Percentiles rank a stretch among this genome's conserved stretches.
Evolutionary conservation across 345 rosid genomes (phyloP).

Genomic region (Populus pruinosa): DNA sequence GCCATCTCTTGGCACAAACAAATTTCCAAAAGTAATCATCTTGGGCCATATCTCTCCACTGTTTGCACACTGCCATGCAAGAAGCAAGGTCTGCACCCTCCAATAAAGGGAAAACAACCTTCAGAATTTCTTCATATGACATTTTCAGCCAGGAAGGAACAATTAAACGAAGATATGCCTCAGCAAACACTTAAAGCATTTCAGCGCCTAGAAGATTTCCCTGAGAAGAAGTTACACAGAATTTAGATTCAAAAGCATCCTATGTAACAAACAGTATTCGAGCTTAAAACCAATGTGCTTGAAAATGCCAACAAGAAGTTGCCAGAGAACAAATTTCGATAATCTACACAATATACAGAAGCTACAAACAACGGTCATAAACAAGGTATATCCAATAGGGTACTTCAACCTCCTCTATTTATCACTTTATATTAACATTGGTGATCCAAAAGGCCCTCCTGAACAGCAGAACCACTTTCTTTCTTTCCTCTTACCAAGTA

Average conservation of each 20-base stretch:
- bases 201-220: neutral
- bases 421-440: neutral
- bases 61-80: slow-evolving; percentile 75
- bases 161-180: slow-evolving; percentile 3
- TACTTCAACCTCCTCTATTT: neutral
- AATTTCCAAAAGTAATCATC: slow-evolving; percentile 98
- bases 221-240: neutral
- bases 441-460: neutral
- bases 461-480: neutral
- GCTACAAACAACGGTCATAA: neutral
- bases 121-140: slow-evolving; percentile 65
- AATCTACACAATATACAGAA: neutral
- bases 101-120: slow-evolving; percentile 74
- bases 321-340: neutral
- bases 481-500: neutral
- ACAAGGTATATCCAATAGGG: neutral
- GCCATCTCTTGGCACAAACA: slow-evolving; percentile 83
- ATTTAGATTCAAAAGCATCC: slow-evolving; percentile 5
- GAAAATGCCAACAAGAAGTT: neutral
- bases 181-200: slow-evolving; percentile 15
- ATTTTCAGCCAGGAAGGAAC: slow-evolving; percentile 32
- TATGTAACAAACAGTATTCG: neutral
- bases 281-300: neutral
- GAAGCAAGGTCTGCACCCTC: slow-evolving; percentile 72
- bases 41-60: slow-evolving; percentile 69